These are phyloP conservation scores for Ustilago hordei DNA, from an alignment of 1,284 basidiomycete genomes.

Conservation along the genomic window DNA sequence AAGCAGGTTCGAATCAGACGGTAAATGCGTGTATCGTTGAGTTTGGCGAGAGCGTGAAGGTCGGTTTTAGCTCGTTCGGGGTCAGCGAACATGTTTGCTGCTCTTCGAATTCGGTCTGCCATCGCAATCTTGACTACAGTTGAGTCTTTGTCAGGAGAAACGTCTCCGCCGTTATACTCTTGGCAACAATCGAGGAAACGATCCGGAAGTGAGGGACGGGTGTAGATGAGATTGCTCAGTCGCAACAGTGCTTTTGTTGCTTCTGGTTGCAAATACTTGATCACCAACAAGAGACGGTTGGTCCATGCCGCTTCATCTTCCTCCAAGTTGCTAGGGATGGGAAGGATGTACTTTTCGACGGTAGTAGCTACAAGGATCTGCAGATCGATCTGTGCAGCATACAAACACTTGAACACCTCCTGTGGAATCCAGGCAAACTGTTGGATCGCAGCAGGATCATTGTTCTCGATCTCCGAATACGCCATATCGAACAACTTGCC, in stretches of 20 bases:
- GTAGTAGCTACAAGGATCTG: slow-evolving; percentile 73
- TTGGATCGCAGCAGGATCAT: slow-evolving; percentile 78
- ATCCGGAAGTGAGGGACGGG: slow-evolving; percentile 41
- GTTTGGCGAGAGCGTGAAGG: slow-evolving; percentile 83
- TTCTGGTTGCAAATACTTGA: slow-evolving; percentile 76
- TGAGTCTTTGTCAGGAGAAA: slow-evolving; percentile 78
- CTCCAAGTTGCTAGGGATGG: slow-evolving; percentile 78
- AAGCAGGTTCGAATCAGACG: slow-evolving; percentile 83
- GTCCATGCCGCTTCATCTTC: slow-evolving; percentile 87
- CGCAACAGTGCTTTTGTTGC: slow-evolving; percentile 74
- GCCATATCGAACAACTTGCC: slow-evolving; percentile 85
- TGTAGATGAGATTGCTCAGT: slow-evolving; percentile 72
- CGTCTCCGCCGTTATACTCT: slow-evolving; percentile 74
- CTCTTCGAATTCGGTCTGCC: slow-evolving; percentile 42
- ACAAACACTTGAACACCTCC: slow-evolving; percentile 74
- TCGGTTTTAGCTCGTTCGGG: slow-evolving; percentile 81
- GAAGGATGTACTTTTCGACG: slow-evolving; percentile 81
- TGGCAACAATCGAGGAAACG: slow-evolving; percentile 60
- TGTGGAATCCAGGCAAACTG: slow-evolving; percentile 96
- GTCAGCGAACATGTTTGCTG: slow-evolving; percentile 71
- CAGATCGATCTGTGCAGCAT: slow-evolving; percentile 69
- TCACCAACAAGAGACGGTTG: slow-evolving; percentile 81
- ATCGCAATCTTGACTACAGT: slow-evolving; percentile 70
- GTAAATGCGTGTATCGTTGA: slow-evolving; percentile 87
- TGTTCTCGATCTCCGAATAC: slow-evolving; percentile 90